Evolutionary conservation across 257 asterid genomes (phyloP).

Genomic region (Thymus quinquecostatus): DNA sequence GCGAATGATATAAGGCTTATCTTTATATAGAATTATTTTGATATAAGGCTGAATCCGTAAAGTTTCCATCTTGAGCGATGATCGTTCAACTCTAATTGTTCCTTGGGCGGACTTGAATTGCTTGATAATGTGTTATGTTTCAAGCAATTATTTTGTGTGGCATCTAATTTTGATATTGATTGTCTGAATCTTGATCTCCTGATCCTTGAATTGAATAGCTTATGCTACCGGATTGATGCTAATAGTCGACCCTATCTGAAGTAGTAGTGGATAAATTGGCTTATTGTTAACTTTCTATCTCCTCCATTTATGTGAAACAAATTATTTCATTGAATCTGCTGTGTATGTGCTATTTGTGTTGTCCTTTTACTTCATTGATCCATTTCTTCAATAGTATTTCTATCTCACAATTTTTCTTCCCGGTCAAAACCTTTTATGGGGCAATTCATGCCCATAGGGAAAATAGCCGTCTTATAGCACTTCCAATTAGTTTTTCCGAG

Average conservation of each 20-base stretch:
- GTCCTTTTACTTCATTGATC: background rate
- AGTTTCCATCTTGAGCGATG: too few relatives aligned
- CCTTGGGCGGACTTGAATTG: slow-evolving; percentile 9
- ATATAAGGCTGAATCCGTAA: too few relatives aligned
- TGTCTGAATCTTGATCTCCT: background rate
- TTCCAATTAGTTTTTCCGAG: background rate
- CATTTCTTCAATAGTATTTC: background rate
- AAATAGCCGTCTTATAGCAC: background rate
- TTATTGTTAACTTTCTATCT: too few relatives aligned
- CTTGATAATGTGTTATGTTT: background rate
- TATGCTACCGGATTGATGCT: background rate
- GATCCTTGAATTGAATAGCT: background rate
- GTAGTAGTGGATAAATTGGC: background rate
- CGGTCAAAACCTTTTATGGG: background rate
- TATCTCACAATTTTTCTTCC: background rate
- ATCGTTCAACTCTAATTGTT: background rate
- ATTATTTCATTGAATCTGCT: background rate
- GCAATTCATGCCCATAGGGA: background rate
- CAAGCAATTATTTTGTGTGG: background rate
- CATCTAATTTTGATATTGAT: background rate
- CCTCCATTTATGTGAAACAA: background rate
- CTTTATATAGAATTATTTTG: background rate
- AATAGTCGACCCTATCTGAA: background rate
- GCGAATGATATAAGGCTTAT: background rate
- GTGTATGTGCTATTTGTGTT: background rate